Evolutionary conservation across 2,329 filamentous ascomycete species (phyloP), one percentile per base, ranked within the genome.

Genomic region (Hysterium pulicare): DNA sequence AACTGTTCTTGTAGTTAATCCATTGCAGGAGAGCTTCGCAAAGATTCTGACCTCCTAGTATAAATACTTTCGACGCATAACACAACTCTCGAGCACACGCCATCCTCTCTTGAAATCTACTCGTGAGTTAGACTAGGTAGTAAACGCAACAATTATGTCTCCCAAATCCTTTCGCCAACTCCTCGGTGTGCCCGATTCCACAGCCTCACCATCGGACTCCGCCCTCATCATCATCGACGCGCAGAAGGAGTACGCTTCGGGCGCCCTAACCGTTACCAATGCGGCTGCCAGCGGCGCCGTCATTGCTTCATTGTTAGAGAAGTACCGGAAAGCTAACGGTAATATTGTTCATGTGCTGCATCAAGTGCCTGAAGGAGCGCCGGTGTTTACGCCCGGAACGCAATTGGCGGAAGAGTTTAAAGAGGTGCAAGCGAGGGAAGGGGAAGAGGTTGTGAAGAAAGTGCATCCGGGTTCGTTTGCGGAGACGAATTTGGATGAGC

Each of bases 181-280:
- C 44, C 55, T 84, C 41, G 82, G 82, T 44, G 66, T 75, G 10
- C 58, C 70, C 8, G 73, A 74, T 19, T 79, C 77, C 11, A 77
- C 75, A 0, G 81, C 81, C 6, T 76, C 77, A 0, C 67, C 75
- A 1, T 60, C 64, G 33, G 81, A 86, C 65, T 81, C 76, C 48
- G 75, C 76, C 2, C 72, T 86, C 33, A 64, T 86, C 53, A 84
- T 86, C 62, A 81, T 86, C 56, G 82, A 86, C 58, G 83, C 83
- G 1, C 83, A 87, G 55, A 85, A 85, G 57, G 83, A 87, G 64
- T 86, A 83, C 48, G 76, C 77, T 9, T 64, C 71, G 2, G 83
- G 83, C 35, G 67, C 73, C 4, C 73, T 86, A 1, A 71, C 74
- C 17, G 77, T 81, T 24, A 66, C 71, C 31, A 74, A 83, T 46